Conservation (phyloP, 495 filamentous ascomycete genomes). For the Penicillium arizonense region DNA sequence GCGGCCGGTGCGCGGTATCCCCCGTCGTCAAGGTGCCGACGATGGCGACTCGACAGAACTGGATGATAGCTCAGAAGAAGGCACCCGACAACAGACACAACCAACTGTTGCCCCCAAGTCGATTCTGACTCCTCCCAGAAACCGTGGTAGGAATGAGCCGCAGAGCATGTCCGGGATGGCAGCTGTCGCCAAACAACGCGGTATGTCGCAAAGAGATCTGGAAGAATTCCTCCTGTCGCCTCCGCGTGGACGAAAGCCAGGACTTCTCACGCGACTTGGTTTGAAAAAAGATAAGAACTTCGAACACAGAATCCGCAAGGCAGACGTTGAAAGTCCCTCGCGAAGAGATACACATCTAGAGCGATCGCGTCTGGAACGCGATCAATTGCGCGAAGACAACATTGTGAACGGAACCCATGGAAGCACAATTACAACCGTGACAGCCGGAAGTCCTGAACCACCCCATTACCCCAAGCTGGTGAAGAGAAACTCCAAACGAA, state of each 20-base stretch:
- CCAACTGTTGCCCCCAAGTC: conserved; percentile 7
- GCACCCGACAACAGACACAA: conserved; percentile 18
- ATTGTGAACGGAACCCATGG: conserved; percentile 15
- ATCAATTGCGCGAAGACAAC: conserved; percentile 20
- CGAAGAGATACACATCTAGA: conserved; percentile 37
- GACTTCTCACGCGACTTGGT: conserved; percentile 42
- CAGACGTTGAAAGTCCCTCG: conserved; percentile 26
- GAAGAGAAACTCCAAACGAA: conserved; percentile 27
- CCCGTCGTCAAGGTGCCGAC: conserved; percentile 46
- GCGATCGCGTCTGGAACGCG: conserved; percentile 31
- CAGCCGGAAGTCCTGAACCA: conserved; percentile 10
- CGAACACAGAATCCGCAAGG: conserved; percentile 31
- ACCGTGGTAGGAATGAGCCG: conserved; percentile 12
- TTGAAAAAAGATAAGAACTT: conserved; percentile 37
- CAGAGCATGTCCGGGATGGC: conserved; percentile 35
- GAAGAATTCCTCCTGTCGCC: conserved; percentile 39
- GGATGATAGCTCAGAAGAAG: conserved; percentile 58
- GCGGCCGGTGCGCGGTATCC: conserved; percentile 65
- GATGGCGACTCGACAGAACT: conserved; percentile 69
- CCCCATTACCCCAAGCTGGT: conserved; percentile 26
- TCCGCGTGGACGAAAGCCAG: conserved; percentile 34
- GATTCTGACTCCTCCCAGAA: conserved; percentile 9
- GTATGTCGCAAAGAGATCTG: conserved; percentile 40
- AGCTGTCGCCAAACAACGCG: conserved; percentile 40
- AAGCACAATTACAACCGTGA: conserved; percentile 19